Conservation (phyloP, 2,329 filamentous ascomycete species). For the Colletotrichum eremochloae region DNA sequence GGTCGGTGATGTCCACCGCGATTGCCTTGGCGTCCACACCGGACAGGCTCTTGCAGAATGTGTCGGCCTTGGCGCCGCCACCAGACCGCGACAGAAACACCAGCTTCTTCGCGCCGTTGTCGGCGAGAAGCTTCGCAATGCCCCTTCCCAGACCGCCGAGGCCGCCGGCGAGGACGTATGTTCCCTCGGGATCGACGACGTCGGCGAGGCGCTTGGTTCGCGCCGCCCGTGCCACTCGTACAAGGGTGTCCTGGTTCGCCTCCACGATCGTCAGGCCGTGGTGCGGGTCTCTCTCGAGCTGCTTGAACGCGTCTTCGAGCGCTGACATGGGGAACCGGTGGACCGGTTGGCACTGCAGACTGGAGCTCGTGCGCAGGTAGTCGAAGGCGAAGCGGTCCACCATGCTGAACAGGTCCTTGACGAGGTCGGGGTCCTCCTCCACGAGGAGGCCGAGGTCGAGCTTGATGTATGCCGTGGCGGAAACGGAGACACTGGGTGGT, state of each 20-base stretch:
- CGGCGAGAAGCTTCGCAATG: slow-evolving; percentile 64
- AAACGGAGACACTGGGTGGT: slow-evolving; percentile 35
- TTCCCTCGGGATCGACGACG: slow-evolving; percentile 53
- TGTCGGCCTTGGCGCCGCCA: slow-evolving; percentile 46
- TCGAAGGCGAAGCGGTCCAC: slow-evolving; percentile 37
- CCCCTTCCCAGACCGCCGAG: slow-evolving; percentile 69
- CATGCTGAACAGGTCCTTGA: slow-evolving; percentile 48
- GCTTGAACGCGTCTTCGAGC: slow-evolving; percentile 47
- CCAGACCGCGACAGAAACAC: slow-evolving; percentile 67
- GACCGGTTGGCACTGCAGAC: slow-evolving; percentile 23
- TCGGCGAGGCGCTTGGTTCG: slow-evolving; percentile 47
- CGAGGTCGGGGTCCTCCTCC: slow-evolving; percentile 50
- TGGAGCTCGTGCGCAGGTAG: neutral
- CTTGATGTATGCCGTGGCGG: slow-evolving; percentile 46
- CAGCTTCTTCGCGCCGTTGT: slow-evolving; percentile 64
- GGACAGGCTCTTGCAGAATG: slow-evolving; percentile 53
- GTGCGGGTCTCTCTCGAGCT: slow-evolving; percentile 43
- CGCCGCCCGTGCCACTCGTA: slow-evolving; percentile 45
- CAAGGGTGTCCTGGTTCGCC: slow-evolving; percentile 32
- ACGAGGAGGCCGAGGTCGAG: slow-evolving; percentile 53
- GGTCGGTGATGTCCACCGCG: slow-evolving; percentile 60
- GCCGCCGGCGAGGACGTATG: slow-evolving; percentile 69
- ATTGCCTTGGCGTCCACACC: slow-evolving; percentile 53
- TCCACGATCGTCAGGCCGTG: slow-evolving; percentile 32
- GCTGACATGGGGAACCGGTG: slow-evolving; percentile 41